Conservation (phyloP, 169 alveolate species). For the Cryptosporidium xiaoi region DNA sequence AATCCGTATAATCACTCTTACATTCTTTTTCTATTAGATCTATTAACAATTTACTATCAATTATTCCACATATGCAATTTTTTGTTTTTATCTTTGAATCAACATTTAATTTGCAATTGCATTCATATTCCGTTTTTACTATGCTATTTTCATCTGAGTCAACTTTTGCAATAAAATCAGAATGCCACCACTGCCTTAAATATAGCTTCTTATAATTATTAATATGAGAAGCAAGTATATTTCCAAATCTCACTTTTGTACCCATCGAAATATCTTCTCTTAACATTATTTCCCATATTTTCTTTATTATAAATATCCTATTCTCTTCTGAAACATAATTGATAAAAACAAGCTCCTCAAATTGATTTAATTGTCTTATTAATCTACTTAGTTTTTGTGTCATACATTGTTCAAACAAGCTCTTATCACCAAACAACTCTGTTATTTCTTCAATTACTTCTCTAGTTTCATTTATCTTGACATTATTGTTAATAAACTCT, state of each 20-base stretch:
- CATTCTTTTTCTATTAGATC: conserved; percentile 26
- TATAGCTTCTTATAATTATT: conserved; percentile 41
- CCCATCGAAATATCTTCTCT: conserved; percentile 1
- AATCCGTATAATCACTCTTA: conserved; percentile 40
- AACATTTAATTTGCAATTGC: neutral
- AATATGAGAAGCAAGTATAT: conserved; percentile 41
- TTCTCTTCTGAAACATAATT: conserved; percentile 5
- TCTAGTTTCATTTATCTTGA: conserved; percentile 32
- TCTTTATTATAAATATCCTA: conserved; percentile 29
- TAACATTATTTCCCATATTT: conserved; percentile 8
- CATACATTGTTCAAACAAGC: neutral
- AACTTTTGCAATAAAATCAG: neutral
- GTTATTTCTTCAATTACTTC: conserved; percentile 24
- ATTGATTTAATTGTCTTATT: conserved; percentile 20
- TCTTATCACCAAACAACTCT: neutral
- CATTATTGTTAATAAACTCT: conserved; percentile 19
- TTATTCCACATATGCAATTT: conserved; percentile 60
- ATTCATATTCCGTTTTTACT: neutral
- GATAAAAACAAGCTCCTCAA: conserved; percentile 41
- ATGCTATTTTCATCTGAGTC: conserved; percentile 6
- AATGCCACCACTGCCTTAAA: conserved; percentile 59
- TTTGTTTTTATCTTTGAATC: neutral
- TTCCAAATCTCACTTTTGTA: conserved; percentile 33
- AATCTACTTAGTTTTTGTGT: conserved; percentile 8
- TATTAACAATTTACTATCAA: conserved; percentile 4